Base-by-base conservation (phyloP, 2,329 filamentous ascomycete species). In the Colletotrichum filicis region DNA sequence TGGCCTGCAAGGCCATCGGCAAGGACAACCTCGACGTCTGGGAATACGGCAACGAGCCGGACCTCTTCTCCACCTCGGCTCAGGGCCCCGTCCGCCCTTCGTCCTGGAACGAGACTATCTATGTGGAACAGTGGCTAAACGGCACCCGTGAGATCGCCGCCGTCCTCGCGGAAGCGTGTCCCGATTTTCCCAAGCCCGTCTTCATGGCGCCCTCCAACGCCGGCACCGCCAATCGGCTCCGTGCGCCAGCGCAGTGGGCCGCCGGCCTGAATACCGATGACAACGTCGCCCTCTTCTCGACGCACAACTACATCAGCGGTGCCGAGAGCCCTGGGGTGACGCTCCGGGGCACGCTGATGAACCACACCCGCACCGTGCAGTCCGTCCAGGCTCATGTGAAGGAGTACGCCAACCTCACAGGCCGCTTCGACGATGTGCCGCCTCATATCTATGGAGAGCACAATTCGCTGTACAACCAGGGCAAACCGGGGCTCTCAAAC, bases 1-100 rank as follows among this genome's bases (percentile, higher is more conserved):
- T 90, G 53, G 90, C 86, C 2, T 92, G 91, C 80, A 86, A 87
- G 75, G 87, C 89, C 4, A 80, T 92, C 0, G 81, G 83, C 2
- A 80, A 80, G 12, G 86, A 85, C 6, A 88, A 85, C 66, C 80
- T 92, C 6, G 85, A 89, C 30, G 82, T 83, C 74, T 92, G 89
- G 89, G 89, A 91, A 77, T 89, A 92, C 75, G 91, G 91, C 52
- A 92, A 92, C 76, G 90, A 92, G 79, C 89, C 90, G 0, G 90
- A 92, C 78, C 80, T 92, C 8, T 92, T 83, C 79, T 85, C 87
- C 22, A 87, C 85, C 1, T 87, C 86, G 24, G 79, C 85, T 3
- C 87, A 89, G 74, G 86, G 87, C 0, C 81, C 84, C 0, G 85
- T 90, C 24, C 81, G 90, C n/a, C 86, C 89, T 0, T 32, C 82